Evolutionary conservation across 2,329 filamentous ascomycete genomes (phyloP).

Genomic region (Colletotrichum sp.): DNA sequence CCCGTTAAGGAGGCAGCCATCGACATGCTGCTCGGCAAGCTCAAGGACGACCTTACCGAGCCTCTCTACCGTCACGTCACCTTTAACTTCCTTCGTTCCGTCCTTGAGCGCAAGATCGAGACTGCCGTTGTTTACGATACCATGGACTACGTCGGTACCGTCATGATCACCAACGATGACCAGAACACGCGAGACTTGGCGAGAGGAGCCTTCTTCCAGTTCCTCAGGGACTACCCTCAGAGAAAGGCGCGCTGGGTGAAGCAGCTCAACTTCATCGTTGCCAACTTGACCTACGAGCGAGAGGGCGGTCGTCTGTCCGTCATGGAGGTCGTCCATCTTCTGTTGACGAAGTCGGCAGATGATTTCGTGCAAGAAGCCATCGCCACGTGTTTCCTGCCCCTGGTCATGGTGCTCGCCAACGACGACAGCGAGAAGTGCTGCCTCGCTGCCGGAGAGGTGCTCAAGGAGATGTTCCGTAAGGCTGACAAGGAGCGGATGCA

Average conservation of each 20-base stretch:
- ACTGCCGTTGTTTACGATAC: constrained; percentile 90
- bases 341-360: constrained; percentile 85
- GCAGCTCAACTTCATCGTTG: constrained; percentile 86
- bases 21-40: constrained; percentile 79
- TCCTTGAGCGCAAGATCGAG: constrained; percentile 84
- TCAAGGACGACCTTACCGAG: constrained; percentile 90
- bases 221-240: constrained; percentile 93
- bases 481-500: constrained; percentile 75
- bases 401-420: constrained; percentile 86
- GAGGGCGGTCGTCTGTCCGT: constrained; percentile 89
- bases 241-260: constrained; percentile 88
- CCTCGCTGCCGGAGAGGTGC: constrained; percentile 77
- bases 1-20: constrained; percentile 81
- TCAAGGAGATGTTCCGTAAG: constrained; percentile 81
- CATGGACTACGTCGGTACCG: constrained; percentile 83
- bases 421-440: constrained; percentile 88
- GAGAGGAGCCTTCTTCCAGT: constrained; percentile 90
- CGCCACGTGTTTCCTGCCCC: constrained; percentile 81
- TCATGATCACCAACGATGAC: constrained; percentile 97
- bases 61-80: constrained; percentile 91
- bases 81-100: constrained; percentile 90
- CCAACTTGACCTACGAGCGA: constrained; percentile 90
- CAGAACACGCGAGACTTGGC: constrained; percentile 86
- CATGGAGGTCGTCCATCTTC: constrained; percentile 86
- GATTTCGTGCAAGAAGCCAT: constrained; percentile 84